These are phyloP conservation scores for Yarrowia sp. DNA, from an alignment of 805 yeast species.

Conservation along the genomic window DNA sequence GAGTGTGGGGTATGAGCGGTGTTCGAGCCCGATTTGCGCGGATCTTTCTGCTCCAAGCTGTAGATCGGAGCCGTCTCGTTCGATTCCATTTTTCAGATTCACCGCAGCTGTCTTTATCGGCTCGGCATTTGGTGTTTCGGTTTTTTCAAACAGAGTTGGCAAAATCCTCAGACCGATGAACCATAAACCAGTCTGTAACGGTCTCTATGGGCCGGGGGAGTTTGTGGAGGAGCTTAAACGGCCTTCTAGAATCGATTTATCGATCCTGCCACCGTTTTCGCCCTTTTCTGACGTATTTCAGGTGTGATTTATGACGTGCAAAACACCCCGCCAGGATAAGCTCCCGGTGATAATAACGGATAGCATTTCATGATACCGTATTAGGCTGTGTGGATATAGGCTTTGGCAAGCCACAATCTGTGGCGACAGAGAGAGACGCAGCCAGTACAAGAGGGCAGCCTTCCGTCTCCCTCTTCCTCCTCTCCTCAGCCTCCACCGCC, in stretches of 20 bases:
- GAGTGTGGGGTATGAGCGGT: neutral
- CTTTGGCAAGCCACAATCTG: slow-evolving; percentile 24
- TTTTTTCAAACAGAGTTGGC: slow-evolving; percentile 7
- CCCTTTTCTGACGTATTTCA: neutral
- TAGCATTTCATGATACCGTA: slow-evolving; percentile 21
- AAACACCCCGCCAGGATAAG: neutral
- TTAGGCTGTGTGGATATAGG: slow-evolving; percentile 11
- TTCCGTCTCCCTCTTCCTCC: neutral
- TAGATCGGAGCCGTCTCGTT: neutral
- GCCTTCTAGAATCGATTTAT: too few relatives aligned
- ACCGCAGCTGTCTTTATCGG: neutral
- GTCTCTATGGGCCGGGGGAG: neutral
- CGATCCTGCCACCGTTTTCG: neutral
- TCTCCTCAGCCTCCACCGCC: neutral
- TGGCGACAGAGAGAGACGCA: slow-evolving; percentile 13
- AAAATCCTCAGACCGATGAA: slow-evolving; percentile 2
- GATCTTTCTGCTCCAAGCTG: neutral
- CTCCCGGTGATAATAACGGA: neutral
- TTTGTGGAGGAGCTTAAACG: too few relatives aligned
- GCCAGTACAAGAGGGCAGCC: neutral
- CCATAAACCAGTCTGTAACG: slow-evolving; percentile 6
- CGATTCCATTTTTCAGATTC: neutral
- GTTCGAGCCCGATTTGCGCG: neutral
- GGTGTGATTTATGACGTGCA: neutral
- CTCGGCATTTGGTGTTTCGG: neutral